phyloP scores from a whole-genome alignment of 768 basidiomycete genomes.

The Scleroderma citrinum region DNA sequence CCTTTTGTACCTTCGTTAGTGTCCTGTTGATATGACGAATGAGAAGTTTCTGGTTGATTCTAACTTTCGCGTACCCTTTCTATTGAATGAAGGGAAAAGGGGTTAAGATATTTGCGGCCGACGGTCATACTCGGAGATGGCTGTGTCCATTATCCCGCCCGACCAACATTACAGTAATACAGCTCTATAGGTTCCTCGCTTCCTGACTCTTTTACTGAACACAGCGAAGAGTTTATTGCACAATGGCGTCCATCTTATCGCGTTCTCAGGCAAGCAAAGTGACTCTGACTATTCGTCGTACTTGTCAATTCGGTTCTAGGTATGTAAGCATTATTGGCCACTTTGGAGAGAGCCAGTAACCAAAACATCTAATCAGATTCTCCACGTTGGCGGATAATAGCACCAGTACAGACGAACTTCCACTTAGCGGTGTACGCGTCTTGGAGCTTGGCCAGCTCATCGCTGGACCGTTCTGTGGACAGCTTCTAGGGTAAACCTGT shows the following conservation, averaged over 20 bases:
- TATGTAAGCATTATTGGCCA: not conserved
- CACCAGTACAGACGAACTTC: constrained; percentile 33
- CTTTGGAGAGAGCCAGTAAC: too few species aligned
- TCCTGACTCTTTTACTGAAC: not conserved
- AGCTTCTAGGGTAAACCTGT: constrained; percentile 53
- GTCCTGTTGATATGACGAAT: constrained; percentile 1
- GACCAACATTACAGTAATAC: too few species aligned
- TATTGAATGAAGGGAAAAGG: too few species aligned
- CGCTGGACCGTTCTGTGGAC: constrained; percentile 68
- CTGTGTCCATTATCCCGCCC: too few species aligned
- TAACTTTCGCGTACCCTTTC: not conserved
- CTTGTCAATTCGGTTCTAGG: not conserved
- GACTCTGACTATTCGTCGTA: not conserved
- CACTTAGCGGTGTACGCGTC: constrained; percentile 57
- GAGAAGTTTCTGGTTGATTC: constrained; percentile 4
- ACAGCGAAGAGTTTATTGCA: not conserved
- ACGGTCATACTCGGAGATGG: too few species aligned
- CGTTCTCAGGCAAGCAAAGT: not conserved
- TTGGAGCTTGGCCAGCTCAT: constrained; percentile 68
- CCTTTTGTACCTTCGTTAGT: not conserved
- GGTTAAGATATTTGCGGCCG: too few species aligned
- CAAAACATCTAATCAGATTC: not conserved
- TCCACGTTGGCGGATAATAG: constrained; percentile 11
- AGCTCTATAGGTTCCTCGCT: not conserved
- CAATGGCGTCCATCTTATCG: not conserved